Evolutionary conservation across 169 alveolate species (phyloP).

Genomic region (Plasmodium sp.): DNA sequence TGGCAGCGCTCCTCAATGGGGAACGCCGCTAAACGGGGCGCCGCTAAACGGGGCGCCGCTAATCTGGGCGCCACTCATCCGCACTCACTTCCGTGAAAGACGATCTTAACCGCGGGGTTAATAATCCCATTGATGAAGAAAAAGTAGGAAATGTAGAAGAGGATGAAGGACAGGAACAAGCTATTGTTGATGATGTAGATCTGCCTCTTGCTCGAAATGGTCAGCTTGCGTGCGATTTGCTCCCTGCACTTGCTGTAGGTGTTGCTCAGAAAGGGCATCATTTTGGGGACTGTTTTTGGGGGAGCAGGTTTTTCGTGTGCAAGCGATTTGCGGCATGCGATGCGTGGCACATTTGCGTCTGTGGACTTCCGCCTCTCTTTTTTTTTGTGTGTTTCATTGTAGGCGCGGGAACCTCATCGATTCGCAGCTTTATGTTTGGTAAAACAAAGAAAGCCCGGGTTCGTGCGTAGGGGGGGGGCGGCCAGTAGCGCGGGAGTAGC

Average conservation of each 20-base stretch:
- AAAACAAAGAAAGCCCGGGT: not conserved
- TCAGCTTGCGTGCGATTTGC: not conserved
- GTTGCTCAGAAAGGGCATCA: not conserved
- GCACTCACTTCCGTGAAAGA: conserved; percentile 69
- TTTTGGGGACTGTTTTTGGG: not conserved
- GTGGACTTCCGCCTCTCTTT: not conserved
- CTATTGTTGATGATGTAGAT: conserved; percentile 16
- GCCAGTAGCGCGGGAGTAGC: not conserved
- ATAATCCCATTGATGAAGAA: conserved; percentile 59
- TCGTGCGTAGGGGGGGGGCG: not conserved
- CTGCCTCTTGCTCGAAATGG: conserved; percentile 1
- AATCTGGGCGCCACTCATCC: not conserved
- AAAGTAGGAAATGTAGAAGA: conserved; percentile 51
- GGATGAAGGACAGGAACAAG: conserved; percentile 42
- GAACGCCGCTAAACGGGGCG: no score
- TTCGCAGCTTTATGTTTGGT: not conserved
- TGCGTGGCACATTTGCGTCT: not conserved
- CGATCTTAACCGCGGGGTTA: conserved; percentile 55
- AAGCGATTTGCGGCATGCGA: not conserved
- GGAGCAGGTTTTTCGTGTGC: not conserved
- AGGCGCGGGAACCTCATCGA: not conserved
- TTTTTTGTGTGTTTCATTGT: not conserved
- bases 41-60: not conserved
- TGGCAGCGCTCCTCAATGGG: no score
- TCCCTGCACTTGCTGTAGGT: not conserved